phyloP scores from a whole-genome alignment of 208 protist genomes.

The Leishmania major region DNA sequence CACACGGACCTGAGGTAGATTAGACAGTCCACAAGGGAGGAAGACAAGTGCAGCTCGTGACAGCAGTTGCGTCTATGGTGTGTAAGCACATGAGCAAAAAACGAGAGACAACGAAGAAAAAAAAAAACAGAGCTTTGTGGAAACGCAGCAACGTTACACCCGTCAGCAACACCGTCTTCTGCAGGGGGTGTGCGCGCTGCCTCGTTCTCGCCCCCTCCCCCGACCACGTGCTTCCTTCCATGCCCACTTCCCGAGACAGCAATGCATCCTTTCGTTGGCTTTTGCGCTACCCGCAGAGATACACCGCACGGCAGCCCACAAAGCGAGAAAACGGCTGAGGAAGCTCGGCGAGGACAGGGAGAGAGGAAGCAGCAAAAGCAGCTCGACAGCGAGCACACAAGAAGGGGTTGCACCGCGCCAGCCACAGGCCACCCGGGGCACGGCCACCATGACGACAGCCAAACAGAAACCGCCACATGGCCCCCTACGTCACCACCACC shows the following conservation, averaged over 20 bases:
- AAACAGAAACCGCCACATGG: not conserved
- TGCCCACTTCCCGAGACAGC: not conserved
- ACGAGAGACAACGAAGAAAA: not conserved
- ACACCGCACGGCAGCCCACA: not conserved
- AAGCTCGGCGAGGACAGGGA: not conserved
- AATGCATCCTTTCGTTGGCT: not conserved
- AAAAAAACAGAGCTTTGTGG: not conserved
- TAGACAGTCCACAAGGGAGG: not conserved
- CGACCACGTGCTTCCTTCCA: not conserved
- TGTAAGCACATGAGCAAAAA: slow-evolving; percentile 1
- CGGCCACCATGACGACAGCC: not conserved
- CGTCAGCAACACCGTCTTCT: not conserved
- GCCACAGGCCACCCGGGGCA: not conserved
- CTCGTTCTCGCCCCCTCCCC: not conserved
- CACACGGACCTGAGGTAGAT: not conserved
- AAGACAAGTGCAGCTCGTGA: not conserved
- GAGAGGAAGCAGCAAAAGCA: not conserved
- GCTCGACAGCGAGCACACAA: not conserved
- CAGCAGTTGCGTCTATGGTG: not conserved
- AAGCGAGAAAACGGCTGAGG: not conserved
- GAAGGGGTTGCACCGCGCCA: not conserved
- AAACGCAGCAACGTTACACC: not conserved
- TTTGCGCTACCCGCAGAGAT: not conserved
- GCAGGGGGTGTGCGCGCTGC: not conserved
- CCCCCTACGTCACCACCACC: not conserved